A percentile compares a stretch with the other conserved stretches of the same genome.
Evolutionary conservation across 2,329 filamentous ascomycete genomes (phyloP).

Genomic region (Fusarium transvaalense): DNA sequence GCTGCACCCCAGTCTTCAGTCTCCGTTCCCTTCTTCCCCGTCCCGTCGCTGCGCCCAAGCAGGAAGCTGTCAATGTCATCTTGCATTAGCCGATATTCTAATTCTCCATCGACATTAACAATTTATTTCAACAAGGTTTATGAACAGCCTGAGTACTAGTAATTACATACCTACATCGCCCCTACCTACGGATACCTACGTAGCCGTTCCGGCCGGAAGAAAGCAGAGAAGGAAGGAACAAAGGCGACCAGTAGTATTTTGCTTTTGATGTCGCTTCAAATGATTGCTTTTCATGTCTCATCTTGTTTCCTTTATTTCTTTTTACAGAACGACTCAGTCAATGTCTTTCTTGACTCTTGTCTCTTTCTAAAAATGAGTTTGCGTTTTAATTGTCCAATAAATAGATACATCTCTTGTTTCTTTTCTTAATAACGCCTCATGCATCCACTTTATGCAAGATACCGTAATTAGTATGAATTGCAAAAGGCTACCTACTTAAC

Average conservation of each 20-base stretch:
- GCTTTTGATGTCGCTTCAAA: constrained; percentile 34
- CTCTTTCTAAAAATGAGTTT: background rate
- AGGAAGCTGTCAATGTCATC: constrained; percentile 47
- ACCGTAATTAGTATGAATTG: constrained; percentile 18
- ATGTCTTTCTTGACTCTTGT: constrained; percentile 33
- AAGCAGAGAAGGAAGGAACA: background rate
- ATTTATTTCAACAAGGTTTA: background rate
- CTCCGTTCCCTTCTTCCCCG: constrained; percentile 1
- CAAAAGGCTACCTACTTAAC: background rate
- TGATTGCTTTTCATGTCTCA: constrained; percentile 36
- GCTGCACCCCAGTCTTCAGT: constrained; percentile 26
- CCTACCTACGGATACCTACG: too few species aligned
- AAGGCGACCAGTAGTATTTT: constrained; percentile 1
- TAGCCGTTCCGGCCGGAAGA: background rate
- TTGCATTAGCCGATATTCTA: constrained; percentile 42
- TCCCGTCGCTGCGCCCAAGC: constrained; percentile 1
- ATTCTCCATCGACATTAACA: constrained; percentile 4
- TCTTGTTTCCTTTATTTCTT: background rate
- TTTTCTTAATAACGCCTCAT: constrained; percentile 32
- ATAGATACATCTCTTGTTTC: constrained; percentile 26
- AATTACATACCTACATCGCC: too few species aligned
- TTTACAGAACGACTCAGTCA: constrained; percentile 27
- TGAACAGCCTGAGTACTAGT: background rate
- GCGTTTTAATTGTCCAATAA: background rate
- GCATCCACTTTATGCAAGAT: constrained; percentile 34